Evolutionary conservation across 805 yeast species (phyloP), one percentile per base, ranked within the genome.

Genomic region (Lachancea meyersii): DNA sequence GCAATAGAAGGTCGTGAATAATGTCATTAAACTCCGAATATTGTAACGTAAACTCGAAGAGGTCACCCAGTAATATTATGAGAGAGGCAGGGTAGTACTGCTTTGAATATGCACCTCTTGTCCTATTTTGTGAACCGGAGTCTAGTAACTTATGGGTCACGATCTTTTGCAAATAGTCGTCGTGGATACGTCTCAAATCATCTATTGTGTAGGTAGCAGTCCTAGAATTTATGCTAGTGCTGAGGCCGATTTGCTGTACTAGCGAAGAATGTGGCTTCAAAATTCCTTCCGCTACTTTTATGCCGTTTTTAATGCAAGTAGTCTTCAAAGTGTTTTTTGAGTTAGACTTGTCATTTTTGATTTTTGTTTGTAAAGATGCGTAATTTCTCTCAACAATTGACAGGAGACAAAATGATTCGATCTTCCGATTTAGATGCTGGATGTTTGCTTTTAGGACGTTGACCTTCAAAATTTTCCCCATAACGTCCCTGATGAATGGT

Each of bases 191-290:
- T 9, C 67, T 63, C 10, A 81, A 52, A 33, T 77, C 79, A 48
- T 79, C 81, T 38, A 81, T 58, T 10, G 75, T 70, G 35, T 64
- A 63, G 14, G 63, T 66, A 33, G 60, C 60, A 41, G 53, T 44
- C 0, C 36, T 43, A 24, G 49, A 10, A 17, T 27, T 26, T 7
- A 8, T 14, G 3, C 17, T 13, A 6, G 14, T 2, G 6, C 11
- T 7, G 10, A 14, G 10, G 7, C 22, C 38, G 14, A 34, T 18
- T 10, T 38, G 28, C 18, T 24, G 30, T 19, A 46, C 5, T 6
- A 39, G 31, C 6, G 52, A 49, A 1, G 35, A 22, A 6, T 49
- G 48, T 4, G 73, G 71, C 34, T 51, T 52, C 31, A 69, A 43
- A 6, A 63, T 50, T 3, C 59, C 61, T 11, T 52, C 47, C 11